phyloP scores from a whole-genome alignment of 78 protist species.

The slime mould (Dictyostelium discoideum) region DNA sequence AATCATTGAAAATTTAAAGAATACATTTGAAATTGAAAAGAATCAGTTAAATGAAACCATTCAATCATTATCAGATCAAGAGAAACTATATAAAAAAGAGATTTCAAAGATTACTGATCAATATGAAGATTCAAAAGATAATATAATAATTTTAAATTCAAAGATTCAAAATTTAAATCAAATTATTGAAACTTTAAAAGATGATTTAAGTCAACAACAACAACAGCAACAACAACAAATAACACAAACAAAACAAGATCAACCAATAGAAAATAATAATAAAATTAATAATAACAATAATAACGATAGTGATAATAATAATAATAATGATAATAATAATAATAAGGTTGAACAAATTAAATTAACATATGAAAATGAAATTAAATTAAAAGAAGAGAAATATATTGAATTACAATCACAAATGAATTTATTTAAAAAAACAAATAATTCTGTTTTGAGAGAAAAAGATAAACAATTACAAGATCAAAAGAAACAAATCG shows the following conservation, averaged over 20 bases:
- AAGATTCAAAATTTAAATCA: constrained; percentile 15
- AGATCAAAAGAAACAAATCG: constrained; percentile 26
- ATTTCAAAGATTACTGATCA: not conserved
- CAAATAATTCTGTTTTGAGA: constrained; percentile 56
- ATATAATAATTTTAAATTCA: not conserved
- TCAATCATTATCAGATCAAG: not conserved
- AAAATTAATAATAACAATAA: no score
- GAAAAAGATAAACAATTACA: constrained; percentile 63
- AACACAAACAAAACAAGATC: not conserved
- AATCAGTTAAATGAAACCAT: not conserved
- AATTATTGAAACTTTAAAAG: not conserved
- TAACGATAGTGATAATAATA: not conserved
- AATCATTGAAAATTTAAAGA: not conserved
- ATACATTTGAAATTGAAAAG: not conserved
- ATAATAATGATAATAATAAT: not conserved
- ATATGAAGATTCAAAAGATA: constrained; percentile 6
- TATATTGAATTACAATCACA: constrained; percentile 49
- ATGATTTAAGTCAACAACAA: not conserved
- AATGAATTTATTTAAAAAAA: constrained; percentile 63
- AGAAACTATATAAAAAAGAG: not conserved
- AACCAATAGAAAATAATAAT: not conserved
- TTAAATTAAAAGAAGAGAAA: constrained; percentile 39
- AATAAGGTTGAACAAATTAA: constrained; percentile 21
- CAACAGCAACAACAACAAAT: not conserved
- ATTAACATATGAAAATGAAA: not conserved